Percentiles rank a stretch among this genome's conserved stretches.
phyloP scores from a whole-genome alignment of 306 rosid species.

The Gleditsia sinensis region DNA sequence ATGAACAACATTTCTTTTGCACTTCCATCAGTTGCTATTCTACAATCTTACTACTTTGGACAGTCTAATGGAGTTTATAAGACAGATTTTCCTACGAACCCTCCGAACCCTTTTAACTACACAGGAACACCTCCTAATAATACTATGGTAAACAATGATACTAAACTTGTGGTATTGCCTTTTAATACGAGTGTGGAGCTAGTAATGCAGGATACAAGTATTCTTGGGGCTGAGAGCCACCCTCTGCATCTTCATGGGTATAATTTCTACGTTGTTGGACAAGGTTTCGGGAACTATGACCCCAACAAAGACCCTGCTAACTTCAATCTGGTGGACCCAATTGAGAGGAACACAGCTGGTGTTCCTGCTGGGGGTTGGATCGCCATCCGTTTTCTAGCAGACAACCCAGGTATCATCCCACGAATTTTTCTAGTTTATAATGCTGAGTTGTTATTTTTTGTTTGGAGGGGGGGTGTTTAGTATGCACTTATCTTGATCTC shows the following conservation, averaged over 20 bases:
- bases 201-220: constrained; percentile 71
- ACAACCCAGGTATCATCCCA: constrained; percentile 69
- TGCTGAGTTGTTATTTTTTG: no score
- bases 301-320: constrained; percentile 59
- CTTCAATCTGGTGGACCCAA: constrained; percentile 72
- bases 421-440: background rate
- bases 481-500: no score
- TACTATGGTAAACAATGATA: constrained; percentile 60
- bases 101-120: constrained; percentile 59
- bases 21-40: constrained; percentile 67
- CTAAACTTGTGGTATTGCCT: constrained; percentile 60
- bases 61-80: constrained; percentile 54
- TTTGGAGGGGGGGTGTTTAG: no score
- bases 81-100: constrained; percentile 65
- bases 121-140: constrained; percentile 81
- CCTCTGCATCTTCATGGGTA: constrained; percentile 91
- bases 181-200: constrained; percentile 80
- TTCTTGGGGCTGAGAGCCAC: constrained; percentile 75
- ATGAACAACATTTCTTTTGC: constrained; percentile 73
- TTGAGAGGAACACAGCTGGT: constrained; percentile 67
- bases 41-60: constrained; percentile 58
- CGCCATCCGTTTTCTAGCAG: constrained; percentile 71
- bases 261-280: constrained; percentile 72
- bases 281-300: constrained; percentile 82
- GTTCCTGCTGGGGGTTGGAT: constrained; percentile 86